A percentile compares a stretch with the other conserved stretches of the same genome.
Evolutionary conservation across 2,329 filamentous ascomycete genomes (phyloP).

Genomic region (Pseudocercospora musae): DNA sequence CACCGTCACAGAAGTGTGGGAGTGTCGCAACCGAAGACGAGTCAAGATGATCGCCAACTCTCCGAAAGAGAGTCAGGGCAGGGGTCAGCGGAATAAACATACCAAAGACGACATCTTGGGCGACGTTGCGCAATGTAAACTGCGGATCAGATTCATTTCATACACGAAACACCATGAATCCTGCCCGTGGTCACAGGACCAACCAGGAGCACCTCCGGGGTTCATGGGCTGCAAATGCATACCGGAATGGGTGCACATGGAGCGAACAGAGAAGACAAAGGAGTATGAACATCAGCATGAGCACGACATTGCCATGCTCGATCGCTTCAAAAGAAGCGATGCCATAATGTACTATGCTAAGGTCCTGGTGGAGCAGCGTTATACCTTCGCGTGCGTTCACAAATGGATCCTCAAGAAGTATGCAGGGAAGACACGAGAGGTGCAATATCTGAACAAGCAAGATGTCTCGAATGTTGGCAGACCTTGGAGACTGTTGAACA

Average conservation of each 20-base stretch:
- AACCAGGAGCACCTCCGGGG: conserved; percentile 12
- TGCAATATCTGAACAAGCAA: conserved; percentile 16
- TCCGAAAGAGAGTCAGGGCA: conserved; percentile 5
- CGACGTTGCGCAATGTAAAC: conserved; percentile 13
- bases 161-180: conserved; percentile 24
- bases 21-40: conserved; percentile 22
- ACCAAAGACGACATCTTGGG: conserved; percentile 16
- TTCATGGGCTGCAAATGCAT: conserved; percentile 24
- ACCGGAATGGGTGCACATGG: conserved; percentile 25
- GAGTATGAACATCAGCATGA: conserved; percentile 13
- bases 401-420: conserved; percentile 25
- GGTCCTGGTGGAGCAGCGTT: conserved; percentile 24
- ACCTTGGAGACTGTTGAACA: conserved; percentile 21
- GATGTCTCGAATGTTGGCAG: conserved; percentile 24
- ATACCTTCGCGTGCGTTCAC: conserved; percentile 18
- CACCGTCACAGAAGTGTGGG: conserved; percentile 20
- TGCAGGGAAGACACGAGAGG: conserved; percentile 14
- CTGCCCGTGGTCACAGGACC: neutral
- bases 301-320: conserved; percentile 22
- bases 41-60: conserved; percentile 6
- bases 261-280: conserved; percentile 5
- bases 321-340: conserved; percentile 24
- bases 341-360: conserved; percentile 23
- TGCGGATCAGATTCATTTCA: conserved; percentile 20
- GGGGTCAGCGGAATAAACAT: conserved; percentile 3